phyloP scores from a whole-genome alignment of 2,329 filamentous ascomycete species.

The Lachnellula subtilissima region DNA sequence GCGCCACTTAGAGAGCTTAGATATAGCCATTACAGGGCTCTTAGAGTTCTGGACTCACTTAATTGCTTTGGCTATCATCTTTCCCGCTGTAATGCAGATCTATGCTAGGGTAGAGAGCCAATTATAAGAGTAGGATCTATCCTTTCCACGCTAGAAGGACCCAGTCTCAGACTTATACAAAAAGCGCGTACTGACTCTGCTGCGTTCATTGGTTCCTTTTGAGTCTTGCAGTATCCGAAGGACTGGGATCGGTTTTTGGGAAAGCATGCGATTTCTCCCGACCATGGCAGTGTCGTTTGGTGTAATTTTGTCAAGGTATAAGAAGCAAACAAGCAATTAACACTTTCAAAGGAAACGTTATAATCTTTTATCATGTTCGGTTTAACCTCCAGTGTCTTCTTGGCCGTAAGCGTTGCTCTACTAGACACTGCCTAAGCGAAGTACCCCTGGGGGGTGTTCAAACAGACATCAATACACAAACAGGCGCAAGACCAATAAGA shows the following conservation, averaged over 20 bases:
- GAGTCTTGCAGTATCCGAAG: background rate
- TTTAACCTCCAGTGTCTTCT: background rate
- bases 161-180: no score
- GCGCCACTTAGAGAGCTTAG: no score
- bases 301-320: background rate
- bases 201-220: background rate
- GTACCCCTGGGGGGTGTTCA: constrained; percentile 14
- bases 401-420: background rate
- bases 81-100: no score
- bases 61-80: no score
- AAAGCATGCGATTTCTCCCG: background rate
- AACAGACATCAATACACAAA: constrained; percentile 13
- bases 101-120: no score
- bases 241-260: background rate
- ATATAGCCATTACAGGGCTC: no score
- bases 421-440: background rate
- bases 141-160: no score
- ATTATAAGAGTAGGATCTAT: no score
- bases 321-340: background rate
- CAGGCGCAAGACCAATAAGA: constrained; percentile 19
- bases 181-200: background rate
- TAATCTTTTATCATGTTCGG: background rate
- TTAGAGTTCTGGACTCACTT: no score
- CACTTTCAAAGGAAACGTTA: background rate
- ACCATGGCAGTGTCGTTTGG: background rate